Conservation (phyloP, 2,329 filamentous ascomycete genomes). For the Trichoderma sp. region DNA sequence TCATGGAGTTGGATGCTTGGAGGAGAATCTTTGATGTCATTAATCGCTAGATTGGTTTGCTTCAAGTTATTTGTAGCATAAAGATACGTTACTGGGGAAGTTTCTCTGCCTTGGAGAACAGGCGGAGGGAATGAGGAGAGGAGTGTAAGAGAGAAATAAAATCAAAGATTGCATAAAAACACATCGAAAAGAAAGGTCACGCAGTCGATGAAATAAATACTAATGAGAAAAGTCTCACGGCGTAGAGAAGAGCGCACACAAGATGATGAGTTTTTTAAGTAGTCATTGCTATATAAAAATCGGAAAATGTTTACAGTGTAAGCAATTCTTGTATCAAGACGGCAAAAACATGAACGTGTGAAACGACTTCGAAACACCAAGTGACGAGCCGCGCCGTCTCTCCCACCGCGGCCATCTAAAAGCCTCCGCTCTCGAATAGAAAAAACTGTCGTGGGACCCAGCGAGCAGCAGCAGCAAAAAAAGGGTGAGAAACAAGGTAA, state of each 20-base stretch:
- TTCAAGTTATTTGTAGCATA: slow-evolving; percentile 18
- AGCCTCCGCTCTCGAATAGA: slow-evolving; percentile 40
- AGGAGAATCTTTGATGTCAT: slow-evolving; percentile 6
- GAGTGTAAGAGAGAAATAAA: background rate
- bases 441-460: slow-evolving; percentile 53
- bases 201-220: slow-evolving; percentile 8
- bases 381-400: slow-evolving; percentile 60
- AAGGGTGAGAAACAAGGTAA: background rate
- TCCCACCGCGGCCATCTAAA: slow-evolving; percentile 57
- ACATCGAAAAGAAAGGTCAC: slow-evolving; percentile 27
- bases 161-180: slow-evolving; percentile 8
- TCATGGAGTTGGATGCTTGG: slow-evolving; percentile 11
- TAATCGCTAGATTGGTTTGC: slow-evolving; percentile 3
- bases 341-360: slow-evolving; percentile 27
- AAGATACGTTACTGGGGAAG: slow-evolving; percentile 5
- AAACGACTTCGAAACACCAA: slow-evolving; percentile 18
- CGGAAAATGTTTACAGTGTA: slow-evolving; percentile 27
- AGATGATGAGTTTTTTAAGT: background rate
- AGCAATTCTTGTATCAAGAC: slow-evolving; percentile 15
- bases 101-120: background rate
- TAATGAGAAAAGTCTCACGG: background rate
- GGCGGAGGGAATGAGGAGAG: background rate
- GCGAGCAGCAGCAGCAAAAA: slow-evolving; percentile 3
- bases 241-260: background rate
- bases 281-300: slow-evolving; percentile 37